Base-by-base conservation (phyloP, 2,329 filamentous ascomycete species). In the Trichoderma hamatum region DNA sequence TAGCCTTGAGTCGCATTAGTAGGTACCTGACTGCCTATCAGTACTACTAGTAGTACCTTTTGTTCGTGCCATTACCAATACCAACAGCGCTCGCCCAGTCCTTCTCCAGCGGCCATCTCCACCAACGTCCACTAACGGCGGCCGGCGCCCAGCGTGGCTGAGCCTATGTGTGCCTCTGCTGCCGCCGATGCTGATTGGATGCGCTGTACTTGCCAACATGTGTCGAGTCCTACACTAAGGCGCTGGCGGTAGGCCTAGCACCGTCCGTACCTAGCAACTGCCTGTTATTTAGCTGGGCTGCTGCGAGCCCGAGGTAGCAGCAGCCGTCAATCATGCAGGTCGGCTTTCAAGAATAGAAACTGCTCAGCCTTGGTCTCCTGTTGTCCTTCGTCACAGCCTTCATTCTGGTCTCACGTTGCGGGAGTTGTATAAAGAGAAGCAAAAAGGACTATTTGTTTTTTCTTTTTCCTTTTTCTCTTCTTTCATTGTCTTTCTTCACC, bases 91-190 rank as follows among this genome's bases (percentile, higher is more conserved):
- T 56, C 34, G 9, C 30, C 3, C 4, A 36, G 34, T 43, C 39
- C 39, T 10, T 21, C 19, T 46, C 39, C 26, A 39, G 52, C 68
- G 68, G 62, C 62, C 62, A 67, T 28, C 43, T 69, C 68, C 62
- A 69, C 68, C 34, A 58, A 39, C 54, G 62, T 69, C 68, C 54
- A 69, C 68, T 24, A 56, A 52, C 62, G 68, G 68, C 49, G 34
- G 32, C 52, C 68, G 68, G 62, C 68, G 68, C 34, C 14, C 39
- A 59, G 68, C 68, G 68, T 69, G 54, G 68, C 68, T 66, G 43
- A 69, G 59, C 54, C 11, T 1, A n/a, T n/a, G 39, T 43, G 26
- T 16, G 13, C 51, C 24, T 26, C 51, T 30, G 51, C 51, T 24
- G 3, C 13, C 51, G 51, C 9, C 52, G 67, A 54, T 58, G 58